Evolutionary conservation across 2,329 filamentous ascomycete species (phyloP).

Genomic region (Tolypocladium paradoxum): DNA sequence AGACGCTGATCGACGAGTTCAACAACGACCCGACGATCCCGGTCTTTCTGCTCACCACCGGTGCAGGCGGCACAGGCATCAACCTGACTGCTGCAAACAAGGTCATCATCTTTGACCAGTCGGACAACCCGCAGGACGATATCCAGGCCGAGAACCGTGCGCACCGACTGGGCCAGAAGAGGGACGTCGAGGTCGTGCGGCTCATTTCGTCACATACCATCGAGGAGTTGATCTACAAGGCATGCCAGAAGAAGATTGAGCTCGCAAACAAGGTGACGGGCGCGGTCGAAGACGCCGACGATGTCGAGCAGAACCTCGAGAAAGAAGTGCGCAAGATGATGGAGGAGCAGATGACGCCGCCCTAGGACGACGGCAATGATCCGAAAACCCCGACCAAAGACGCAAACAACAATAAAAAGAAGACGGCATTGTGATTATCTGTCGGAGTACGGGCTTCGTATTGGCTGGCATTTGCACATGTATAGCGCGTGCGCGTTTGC

Average conservation of each 20-base stretch:
- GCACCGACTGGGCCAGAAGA: slow-evolving; percentile 83
- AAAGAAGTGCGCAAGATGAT: slow-evolving; percentile 34
- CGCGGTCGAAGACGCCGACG: slow-evolving; percentile 19
- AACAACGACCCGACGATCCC: slow-evolving; percentile 65
- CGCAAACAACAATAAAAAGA: neutral
- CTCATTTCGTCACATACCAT: slow-evolving; percentile 74
- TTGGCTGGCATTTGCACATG: neutral
- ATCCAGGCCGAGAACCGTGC: slow-evolving; percentile 97
- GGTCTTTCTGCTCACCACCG: slow-evolving; percentile 87
- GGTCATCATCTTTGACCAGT: slow-evolving; percentile 92
- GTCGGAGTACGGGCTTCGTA: neutral
- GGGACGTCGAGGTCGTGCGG: slow-evolving; percentile 81
- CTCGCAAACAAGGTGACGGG: slow-evolving; percentile 57
- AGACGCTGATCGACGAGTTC: slow-evolving; percentile 82
- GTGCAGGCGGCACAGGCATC: slow-evolving; percentile 91
- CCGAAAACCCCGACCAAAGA: neutral
- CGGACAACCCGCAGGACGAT: slow-evolving; percentile 97
- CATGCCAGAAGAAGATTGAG: slow-evolving; percentile 87
- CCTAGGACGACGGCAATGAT: slow-evolving; percentile 16
- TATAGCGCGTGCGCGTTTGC: neutral
- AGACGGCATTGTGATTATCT: neutral
- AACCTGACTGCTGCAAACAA: slow-evolving; percentile 95
- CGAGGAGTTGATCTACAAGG: slow-evolving; percentile 84
- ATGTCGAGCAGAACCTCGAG: slow-evolving; percentile 26
- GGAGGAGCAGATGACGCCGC: slow-evolving; percentile 26